phyloP scores from a whole-genome alignment of 345 rosid genomes.

The Eucalyptus cloeziana region DNA sequence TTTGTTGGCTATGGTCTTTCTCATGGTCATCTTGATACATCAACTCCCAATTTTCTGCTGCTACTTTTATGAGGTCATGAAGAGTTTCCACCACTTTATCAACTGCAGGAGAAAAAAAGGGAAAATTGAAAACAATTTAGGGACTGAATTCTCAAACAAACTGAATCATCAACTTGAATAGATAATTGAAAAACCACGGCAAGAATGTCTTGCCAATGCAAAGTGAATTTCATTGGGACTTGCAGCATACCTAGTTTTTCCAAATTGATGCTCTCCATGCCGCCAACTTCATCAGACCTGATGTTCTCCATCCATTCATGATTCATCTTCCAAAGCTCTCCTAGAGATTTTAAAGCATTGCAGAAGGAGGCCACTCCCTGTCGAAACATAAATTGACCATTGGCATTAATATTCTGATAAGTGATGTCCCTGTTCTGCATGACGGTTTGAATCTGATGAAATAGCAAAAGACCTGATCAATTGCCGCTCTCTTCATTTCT shows the following conservation, averaged over 20 bases:
- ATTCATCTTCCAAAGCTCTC: neutral
- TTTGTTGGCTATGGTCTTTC: neutral
- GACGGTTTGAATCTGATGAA: neutral
- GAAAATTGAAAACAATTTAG: neutral
- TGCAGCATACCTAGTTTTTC: neutral
- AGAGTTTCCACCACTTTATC: slow-evolving; percentile 40
- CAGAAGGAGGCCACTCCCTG: neutral
- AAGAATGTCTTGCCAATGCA: neutral
- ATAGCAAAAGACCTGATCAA: neutral
- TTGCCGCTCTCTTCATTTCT: neutral
- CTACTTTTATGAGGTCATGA: slow-evolving; percentile 32
- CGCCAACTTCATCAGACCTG: neutral
- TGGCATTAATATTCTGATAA: neutral
- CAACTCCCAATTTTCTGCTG: neutral
- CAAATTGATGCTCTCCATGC: neutral
- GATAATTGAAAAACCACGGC: neutral
- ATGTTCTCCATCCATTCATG: neutral
- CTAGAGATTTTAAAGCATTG: neutral
- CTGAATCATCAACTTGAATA: neutral
- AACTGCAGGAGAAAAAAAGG: slow-evolving; percentile 12
- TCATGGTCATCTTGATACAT: slow-evolving; percentile 6
- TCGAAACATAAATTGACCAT: neutral
- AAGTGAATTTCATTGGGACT: neutral
- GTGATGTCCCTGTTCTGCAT: neutral
- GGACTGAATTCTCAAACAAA: neutral